These are phyloP conservation scores for Periconia digitata DNA, from an alignment of 2,329 filamentous ascomycete species.

Conservation along the genomic window DNA sequence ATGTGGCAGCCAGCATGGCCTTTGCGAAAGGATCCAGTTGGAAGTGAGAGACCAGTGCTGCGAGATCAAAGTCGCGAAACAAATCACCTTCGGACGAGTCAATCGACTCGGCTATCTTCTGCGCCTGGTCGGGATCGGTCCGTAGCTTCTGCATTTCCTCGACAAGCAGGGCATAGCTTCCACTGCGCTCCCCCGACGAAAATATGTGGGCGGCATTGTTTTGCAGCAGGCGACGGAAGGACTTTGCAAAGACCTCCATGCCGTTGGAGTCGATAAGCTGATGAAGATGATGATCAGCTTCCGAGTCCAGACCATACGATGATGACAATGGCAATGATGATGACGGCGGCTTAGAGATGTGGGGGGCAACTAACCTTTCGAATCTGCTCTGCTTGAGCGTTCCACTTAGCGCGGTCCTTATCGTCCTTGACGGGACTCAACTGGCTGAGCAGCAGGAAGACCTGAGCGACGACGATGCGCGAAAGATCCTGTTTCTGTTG, in stretches of 20 bases:
- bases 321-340: no score
- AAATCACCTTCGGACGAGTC: slow-evolving; percentile 89
- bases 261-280: slow-evolving; percentile 96
- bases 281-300: no score
- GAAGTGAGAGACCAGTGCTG: slow-evolving; percentile 94
- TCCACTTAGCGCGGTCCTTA: slow-evolving; percentile 88
- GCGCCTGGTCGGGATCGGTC: slow-evolving; percentile 77
- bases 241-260: slow-evolving; percentile 98
- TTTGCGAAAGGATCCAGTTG: slow-evolving; percentile 87
- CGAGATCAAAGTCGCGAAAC: slow-evolving; percentile 95
- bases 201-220: slow-evolving; percentile 93
- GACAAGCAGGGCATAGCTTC: slow-evolving; percentile 80
- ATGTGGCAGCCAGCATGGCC: slow-evolving; percentile 83
- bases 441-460: slow-evolving; percentile 84
- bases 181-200: slow-evolving; percentile 72
- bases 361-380: slow-evolving; percentile 65
- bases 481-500: slow-evolving; percentile 58
- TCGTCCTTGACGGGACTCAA: slow-evolving; percentile 82
- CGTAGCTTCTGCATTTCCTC: slow-evolving; percentile 85
- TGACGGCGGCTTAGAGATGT: not conserved
- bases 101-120: slow-evolving; percentile 90
- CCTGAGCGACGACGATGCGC: slow-evolving; percentile 93
- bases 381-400: slow-evolving; percentile 86
- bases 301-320: slow-evolving; percentile 20
- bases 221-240: slow-evolving; percentile 88